Base-by-base conservation (phyloP, 176 grass and related monocot genomes). In the Lolium perenne region DNA sequence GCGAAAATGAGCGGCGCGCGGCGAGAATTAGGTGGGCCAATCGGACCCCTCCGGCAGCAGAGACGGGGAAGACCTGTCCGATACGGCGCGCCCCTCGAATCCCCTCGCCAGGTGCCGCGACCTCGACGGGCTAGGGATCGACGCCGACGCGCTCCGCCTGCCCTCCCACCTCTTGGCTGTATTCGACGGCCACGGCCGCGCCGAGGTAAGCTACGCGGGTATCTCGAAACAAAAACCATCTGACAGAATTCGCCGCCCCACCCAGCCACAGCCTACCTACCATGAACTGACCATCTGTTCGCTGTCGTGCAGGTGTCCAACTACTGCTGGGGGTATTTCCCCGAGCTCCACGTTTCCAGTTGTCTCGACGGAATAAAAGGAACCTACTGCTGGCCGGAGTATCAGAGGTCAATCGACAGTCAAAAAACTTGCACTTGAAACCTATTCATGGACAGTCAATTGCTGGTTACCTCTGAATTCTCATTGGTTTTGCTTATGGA, bases 111-210 rank as follows among this genome's bases (percentile, higher is more conserved):
- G 77, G n/a, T 80, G 84, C 49, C 41, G 68, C 5, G 77, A 74
- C n/a, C 80, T 94, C 13, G 95, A 97, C 32, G 92, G 90, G 14
- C 54, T 93, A 10, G 84, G 90, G 25, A 45, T 87, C 56, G 87
- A 91, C 63, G 80, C 88, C 38, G 79, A 43, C 71, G 85, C 53
- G 22, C 83, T 96, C 77, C 79, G 86, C 40, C 81, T 95, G 29
- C 83, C 91, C 2, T 91, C 86, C 1, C 91, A 95, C 80, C 82
- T 95, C 32, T 91, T 95, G 57, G 91, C 86, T 25, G 88, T 95
- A 21, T 95, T 91, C 76, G 93, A 95, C 70, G 93, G 93, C 65
- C 93, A 95, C 85, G 93, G 93, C 48, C 88, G 93, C 70, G 65
- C 76, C 48, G 86, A 95, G 91, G 93, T 93, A 83, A 38, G 38